Conservation (phyloP, 2,329 filamentous ascomycete genomes). For the Penicillium capsulatum region DNA sequence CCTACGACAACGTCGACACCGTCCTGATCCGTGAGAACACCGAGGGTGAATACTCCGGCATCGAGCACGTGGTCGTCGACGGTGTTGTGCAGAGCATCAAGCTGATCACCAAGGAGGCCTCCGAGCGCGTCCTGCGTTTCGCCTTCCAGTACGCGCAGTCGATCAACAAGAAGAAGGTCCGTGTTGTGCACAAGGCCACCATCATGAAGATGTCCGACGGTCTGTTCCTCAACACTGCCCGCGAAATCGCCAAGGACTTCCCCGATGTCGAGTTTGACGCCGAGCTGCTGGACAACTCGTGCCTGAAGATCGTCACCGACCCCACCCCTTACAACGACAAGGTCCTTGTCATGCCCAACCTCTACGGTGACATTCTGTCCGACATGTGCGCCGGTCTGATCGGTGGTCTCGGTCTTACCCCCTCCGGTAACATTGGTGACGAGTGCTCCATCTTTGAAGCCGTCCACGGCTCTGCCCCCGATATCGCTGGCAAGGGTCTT, state of each 20-base stretch:
- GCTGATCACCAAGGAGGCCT: conserved; percentile 93
- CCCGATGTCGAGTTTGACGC: conserved; percentile 93
- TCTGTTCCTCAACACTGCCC: conserved; percentile 86
- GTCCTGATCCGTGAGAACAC: conserved; percentile 99
- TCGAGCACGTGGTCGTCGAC: conserved; percentile 96
- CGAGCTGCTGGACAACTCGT: conserved; percentile 98
- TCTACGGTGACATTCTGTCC: conserved; percentile 98
- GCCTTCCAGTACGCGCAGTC: conserved; percentile 97
- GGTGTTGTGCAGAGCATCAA: conserved; percentile 99
- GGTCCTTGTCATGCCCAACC: conserved; percentile 94
- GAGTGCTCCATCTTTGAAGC: conserved; percentile 99
- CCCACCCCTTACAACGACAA: conserved; percentile 97
- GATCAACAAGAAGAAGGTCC: conserved; percentile 93
- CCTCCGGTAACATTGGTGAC: conserved; percentile 97
- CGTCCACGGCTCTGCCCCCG: conserved; percentile 93
- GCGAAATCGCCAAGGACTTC: conserved; percentile 89
- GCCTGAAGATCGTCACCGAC: conserved; percentile 97
- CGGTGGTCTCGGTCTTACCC: conserved; percentile 92
- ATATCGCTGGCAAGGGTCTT: conserved; percentile 92
- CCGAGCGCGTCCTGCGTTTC: conserved; percentile 91
- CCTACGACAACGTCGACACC: conserved; percentile 94
- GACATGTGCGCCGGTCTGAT: conserved; percentile 99
- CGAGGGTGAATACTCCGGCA: conserved; percentile 98
- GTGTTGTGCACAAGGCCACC: conserved; percentile 98
- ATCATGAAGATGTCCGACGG: conserved; percentile 99